Base-by-base conservation (phyloP, 2,329 filamentous ascomycete species). In the Neofusicoccum umdonicola region DNA sequence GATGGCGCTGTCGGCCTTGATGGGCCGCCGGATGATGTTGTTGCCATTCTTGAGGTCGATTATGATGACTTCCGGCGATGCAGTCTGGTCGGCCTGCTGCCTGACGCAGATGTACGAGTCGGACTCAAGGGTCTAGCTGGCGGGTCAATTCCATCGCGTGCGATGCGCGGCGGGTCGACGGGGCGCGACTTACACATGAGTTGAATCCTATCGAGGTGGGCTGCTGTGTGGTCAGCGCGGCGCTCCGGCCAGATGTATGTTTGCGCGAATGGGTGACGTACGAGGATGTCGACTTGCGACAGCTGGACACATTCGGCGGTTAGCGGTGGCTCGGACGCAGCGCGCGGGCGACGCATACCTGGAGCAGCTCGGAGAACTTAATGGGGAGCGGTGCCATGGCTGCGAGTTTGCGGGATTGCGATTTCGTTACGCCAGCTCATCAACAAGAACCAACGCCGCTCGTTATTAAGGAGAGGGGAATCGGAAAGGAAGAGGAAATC, bases 1-100 rank as follows among this genome's bases (percentile, higher is more conserved):
- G 78, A 99, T 97, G 73, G 96, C 95, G 87, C 93, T 98, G 82
- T 99, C 95, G 75, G 95, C 95, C 84, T 97, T 98, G 84, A 99
- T 99, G 56, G 94, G 92, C 77, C 94, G 88, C 74, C 91, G 90
- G 72, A 92, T 95, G 78, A 97, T 88, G 83, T 95, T 94, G 87
- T 97, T 97, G 82, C 89, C 89, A 82, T 97, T 96, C 82, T 98
- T 97, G 76, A 99, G 90, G 80, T 99, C 92, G 81, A 99, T 84
- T 78, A 99, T 99, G 80, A 99, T 90, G 70, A 99, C 94, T 81
- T 97, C 93, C 69, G 93, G 91, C 72, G 91, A 90, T 69, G 92
- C 87, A 69, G 89, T 87, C 73, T 93, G 91, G 77, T 87, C 89
- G 79, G 67, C 74, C 66, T 93, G 90, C 83, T 96, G 94, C 80